Evolutionary conservation across 2,329 filamentous ascomycete genomes (phyloP), one percentile per base, ranked within the genome.

Genomic region (Diaporthe nobilis): DNA sequence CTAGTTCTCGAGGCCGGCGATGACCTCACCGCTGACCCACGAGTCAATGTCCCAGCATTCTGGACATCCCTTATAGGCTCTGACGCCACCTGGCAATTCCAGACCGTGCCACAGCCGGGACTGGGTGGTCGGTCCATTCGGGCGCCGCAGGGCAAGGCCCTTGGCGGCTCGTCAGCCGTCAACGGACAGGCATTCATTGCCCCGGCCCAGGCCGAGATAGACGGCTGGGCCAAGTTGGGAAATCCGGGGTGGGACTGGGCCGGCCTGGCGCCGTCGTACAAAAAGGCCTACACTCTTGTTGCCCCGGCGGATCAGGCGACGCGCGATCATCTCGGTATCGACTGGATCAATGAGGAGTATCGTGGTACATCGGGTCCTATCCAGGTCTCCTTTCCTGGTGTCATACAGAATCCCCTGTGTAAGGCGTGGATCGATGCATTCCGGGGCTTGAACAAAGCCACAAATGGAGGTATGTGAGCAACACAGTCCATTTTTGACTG

Each of bases 1-100:
- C 51, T 82, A 4, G 79, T 83, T 12, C 63, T 83, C 25, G 82
- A 83, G 67, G 80, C 82, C 7, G 82, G 81, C 22, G 72, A 78
- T 15, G 81, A 83, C 72, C 77, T 77, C 13, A 77, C 74, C 1
- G 78, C 75, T 1, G 81, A 83, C 51, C 79, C 81, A 3, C 76
- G 78, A 0, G 77, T 81, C 53, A 76, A 77, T 22, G 77, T 78
- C 34, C 82, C 81, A 10, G 79, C 78, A n/a, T 73, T 80, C 25
- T 82, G 77, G 61, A 73, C 79, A 3, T 75, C 78, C 25, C 77
- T 83, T 13, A 63, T 80, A 47, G 78, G 78, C n/a, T 77, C 79
- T 4, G 77, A 80, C 17, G 77, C 78, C 20, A 55, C 25, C 13
- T 39, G 37, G 37, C 37, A 78, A 22, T 80, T 79, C 73, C 61